Conservation (phyloP, 75 land plant genomes). For the Cupressus sempervirens region DNA sequence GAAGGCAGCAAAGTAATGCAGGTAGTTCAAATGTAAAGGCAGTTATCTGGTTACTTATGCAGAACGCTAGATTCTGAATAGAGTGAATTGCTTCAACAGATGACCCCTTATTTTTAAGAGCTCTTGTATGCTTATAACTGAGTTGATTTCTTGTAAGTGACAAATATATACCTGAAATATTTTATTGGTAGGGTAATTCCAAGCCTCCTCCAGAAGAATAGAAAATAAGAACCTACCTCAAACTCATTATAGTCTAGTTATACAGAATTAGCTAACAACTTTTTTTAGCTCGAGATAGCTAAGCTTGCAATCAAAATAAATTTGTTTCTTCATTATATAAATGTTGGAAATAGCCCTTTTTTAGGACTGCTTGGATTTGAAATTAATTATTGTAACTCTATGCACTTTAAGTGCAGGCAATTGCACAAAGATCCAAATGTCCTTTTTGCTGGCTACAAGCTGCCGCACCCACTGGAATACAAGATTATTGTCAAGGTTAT, state of each 20-base stretch:
- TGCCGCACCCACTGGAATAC: too few relatives aligned
- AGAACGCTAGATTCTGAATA: neutral
- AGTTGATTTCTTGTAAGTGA: too few relatives aligned
- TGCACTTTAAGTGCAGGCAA: constrained; percentile 50
- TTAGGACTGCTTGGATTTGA: constrained; percentile 1
- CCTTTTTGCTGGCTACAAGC: constrained; percentile 93
- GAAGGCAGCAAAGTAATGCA: neutral
- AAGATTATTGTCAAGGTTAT: constrained; percentile 80
- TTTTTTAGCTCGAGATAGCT: too few relatives aligned
- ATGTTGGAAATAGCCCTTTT: neutral
- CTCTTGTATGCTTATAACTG: neutral
- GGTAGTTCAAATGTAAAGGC: neutral
- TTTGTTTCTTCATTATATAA: too few relatives aligned
- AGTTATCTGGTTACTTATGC: too few relatives aligned
- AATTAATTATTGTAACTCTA: neutral
- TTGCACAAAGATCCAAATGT: constrained; percentile 88
- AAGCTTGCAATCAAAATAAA: too few relatives aligned
- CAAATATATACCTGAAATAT: too few relatives aligned
- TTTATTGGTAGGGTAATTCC: too few relatives aligned
- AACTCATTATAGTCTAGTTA: too few relatives aligned
- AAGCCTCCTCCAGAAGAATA: too few relatives aligned
- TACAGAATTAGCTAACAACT: too few relatives aligned
- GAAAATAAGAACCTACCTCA: too few relatives aligned
- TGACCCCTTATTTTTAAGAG: neutral
- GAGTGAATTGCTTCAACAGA: neutral